phyloP scores from a whole-genome alignment of 495 filamentous ascomycete species.

The Amniculicola lignicola region DNA sequence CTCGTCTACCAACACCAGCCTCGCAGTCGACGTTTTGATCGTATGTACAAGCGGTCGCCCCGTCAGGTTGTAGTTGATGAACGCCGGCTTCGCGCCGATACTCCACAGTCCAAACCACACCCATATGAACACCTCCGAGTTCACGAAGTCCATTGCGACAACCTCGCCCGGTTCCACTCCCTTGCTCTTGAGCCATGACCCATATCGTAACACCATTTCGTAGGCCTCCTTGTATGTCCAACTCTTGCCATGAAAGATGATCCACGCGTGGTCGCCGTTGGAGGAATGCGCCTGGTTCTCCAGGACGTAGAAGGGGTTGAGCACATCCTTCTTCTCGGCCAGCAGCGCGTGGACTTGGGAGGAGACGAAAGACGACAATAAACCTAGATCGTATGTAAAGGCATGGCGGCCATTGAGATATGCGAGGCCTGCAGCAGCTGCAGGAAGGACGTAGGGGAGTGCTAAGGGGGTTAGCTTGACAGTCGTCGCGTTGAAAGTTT shows the following conservation, averaged over 20 bases:
- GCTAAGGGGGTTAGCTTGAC: conserved; percentile 7
- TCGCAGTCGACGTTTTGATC: conserved; percentile 64
- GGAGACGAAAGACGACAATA: conserved; percentile 52
- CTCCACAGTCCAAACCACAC: conserved; percentile 84
- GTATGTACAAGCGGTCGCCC: conserved; percentile 77
- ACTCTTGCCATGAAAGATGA: conserved; percentile 69
- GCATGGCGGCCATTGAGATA: conserved; percentile 77
- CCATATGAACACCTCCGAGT: conserved; percentile 78
- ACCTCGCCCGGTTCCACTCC: conserved; percentile 72
- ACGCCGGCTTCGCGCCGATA: conserved; percentile 83
- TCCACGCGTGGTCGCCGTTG: conserved; percentile 57
- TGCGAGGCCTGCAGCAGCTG: conserved; percentile 60
- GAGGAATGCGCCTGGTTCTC: conserved; percentile 61
- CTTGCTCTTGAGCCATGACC: conserved; percentile 73
- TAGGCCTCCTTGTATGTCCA: conserved; percentile 86
- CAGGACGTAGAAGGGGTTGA: conserved; percentile 78
- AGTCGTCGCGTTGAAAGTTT: no score
- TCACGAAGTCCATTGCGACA: conserved; percentile 86
- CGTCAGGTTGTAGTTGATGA: conserved; percentile 89
- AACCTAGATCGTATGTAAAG: conserved; percentile 60
- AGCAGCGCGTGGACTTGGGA: conserved; percentile 46
- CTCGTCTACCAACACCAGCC: conserved; percentile 71
- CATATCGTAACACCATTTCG: conserved; percentile 70
- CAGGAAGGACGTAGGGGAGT: conserved; percentile 57
- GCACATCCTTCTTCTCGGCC: conserved; percentile 50